Percentiles rank a stretch among this genome's conserved stretches.
Conservation (phyloP, 495 filamentous ascomycete species). For the Neurospora sp. region DNA sequence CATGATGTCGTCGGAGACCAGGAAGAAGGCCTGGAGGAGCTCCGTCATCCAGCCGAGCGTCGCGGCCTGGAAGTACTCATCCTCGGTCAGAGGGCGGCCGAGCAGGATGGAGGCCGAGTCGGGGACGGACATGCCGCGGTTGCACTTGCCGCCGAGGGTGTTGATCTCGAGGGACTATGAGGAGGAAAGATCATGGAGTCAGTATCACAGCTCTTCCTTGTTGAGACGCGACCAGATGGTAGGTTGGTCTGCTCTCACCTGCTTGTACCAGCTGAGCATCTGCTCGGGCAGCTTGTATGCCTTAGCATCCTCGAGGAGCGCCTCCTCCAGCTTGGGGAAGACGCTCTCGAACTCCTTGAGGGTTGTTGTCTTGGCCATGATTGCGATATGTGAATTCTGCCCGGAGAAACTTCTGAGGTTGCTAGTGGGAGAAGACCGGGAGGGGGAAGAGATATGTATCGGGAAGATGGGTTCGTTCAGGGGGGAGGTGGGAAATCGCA, state of each 20-base stretch:
- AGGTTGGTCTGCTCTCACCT: conserved; percentile 41
- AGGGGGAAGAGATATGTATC: neutral
- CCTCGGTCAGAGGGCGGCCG: conserved; percentile 54
- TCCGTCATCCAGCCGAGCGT: conserved; percentile 95
- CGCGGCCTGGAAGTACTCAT: conserved; percentile 77
- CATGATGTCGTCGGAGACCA: conserved; percentile 99
- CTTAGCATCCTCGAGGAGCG: conserved; percentile 63
- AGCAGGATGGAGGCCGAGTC: conserved; percentile 79
- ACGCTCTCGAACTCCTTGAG: conserved; percentile 79
- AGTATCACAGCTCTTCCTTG: conserved; percentile 8
- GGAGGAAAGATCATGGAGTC: conserved; percentile 2
- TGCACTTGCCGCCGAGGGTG: conserved; percentile 89
- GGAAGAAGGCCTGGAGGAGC: conserved; percentile 95
- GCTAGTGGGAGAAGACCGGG: neutral
- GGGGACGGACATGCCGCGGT: conserved; percentile 94
- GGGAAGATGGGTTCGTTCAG: neutral
- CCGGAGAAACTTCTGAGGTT: neutral
- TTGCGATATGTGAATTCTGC: conserved; percentile 7
- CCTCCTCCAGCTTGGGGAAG: conserved; percentile 71
- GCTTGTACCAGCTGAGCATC: conserved; percentile 77
- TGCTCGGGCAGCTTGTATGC: conserved; percentile 73
- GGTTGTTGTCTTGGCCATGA: conserved; percentile 56
- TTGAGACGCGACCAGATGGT: neutral
- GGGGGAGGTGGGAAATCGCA: neutral
- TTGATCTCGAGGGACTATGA: conserved; percentile 70